A percentile compares a stretch with the other conserved stretches of the same genome.
These are phyloP conservation scores for Suillus fuscotomentosus DNA, from an alignment of 768 basidiomycete genomes.

Conservation along the genomic window DNA sequence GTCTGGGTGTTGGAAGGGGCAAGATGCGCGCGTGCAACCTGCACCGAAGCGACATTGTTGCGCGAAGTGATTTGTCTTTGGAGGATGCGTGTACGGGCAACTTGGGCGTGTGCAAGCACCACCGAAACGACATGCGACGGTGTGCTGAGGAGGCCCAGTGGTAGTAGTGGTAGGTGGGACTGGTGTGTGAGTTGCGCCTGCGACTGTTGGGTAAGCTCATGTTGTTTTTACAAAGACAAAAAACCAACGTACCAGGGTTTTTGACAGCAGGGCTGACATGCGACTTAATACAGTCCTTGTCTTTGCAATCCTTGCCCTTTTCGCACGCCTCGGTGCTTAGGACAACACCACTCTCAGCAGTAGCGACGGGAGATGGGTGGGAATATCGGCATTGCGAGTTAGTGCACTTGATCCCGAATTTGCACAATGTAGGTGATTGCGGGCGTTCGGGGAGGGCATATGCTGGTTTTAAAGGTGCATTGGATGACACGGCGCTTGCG, in stretches of 20 bases:
- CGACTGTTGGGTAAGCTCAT: constrained; percentile 20
- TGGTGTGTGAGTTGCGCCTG: constrained; percentile 39
- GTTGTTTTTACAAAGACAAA: constrained; percentile 6
- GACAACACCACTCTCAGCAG: constrained; percentile 91
- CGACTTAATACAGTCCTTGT: constrained; percentile 89
- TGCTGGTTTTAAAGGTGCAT: constrained; percentile 21
- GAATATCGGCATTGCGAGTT: constrained; percentile 88
- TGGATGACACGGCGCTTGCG: constrained; percentile 18
- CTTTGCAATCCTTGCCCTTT: constrained; percentile 83
- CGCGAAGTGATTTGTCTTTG: constrained; percentile 40
- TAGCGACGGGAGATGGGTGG: constrained; percentile 97
- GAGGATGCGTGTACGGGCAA: constrained; percentile 71
- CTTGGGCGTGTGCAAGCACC: constrained; percentile 64
- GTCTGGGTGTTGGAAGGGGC: constrained; percentile 90
- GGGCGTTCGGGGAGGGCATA: constrained; percentile 75
- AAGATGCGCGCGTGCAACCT: constrained; percentile 81
- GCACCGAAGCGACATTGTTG: constrained; percentile 82
- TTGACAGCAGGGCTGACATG: constrained; percentile 88
- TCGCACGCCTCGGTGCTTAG: constrained; percentile 93
- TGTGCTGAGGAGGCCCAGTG: constrained; percentile 16
- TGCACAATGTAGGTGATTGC: constrained; percentile 89
- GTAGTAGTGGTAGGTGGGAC: constrained; percentile 26
- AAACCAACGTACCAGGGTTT: constrained; percentile 47
- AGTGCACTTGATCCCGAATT: constrained; percentile 88
- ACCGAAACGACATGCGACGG: constrained; percentile 66